A percentile compares a stretch with the other conserved stretches of the same genome.
These are phyloP conservation scores for Ustilaginoidea virens DNA, from an alignment of 2,329 filamentous ascomycete species.

Conservation along the genomic window DNA sequence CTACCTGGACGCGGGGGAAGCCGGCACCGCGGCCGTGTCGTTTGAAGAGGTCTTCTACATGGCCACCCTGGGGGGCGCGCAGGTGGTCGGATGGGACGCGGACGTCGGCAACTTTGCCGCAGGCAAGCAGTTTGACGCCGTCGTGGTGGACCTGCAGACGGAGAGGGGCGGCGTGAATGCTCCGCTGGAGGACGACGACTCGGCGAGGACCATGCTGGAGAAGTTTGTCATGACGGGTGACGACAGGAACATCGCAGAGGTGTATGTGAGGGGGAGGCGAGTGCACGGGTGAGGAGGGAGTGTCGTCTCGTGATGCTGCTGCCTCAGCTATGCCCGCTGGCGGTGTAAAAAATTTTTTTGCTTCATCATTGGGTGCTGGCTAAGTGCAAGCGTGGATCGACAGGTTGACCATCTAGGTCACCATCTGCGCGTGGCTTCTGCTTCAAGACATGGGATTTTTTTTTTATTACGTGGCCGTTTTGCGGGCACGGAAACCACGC, in stretches of 20 bases:
- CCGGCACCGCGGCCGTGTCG: constrained; percentile 24
- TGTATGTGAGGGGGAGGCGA: constrained; percentile 33
- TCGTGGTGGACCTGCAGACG: constrained; percentile 27
- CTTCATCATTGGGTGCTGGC: too few relatives aligned
- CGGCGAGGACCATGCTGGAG: constrained; percentile 32
- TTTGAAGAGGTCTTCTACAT: constrained; percentile 41
- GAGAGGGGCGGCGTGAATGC: constrained; percentile 29
- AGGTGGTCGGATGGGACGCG: constrained; percentile 37
- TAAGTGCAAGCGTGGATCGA: too few relatives aligned
- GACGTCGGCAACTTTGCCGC: constrained; percentile 39
- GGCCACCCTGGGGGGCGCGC: constrained; percentile 44
- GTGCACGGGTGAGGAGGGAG: too few relatives aligned
- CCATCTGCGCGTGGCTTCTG: too few relatives aligned
- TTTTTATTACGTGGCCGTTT: too few relatives aligned
- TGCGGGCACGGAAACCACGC: too few relatives aligned
- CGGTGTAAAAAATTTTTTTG: too few relatives aligned
- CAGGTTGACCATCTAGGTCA: too few relatives aligned
- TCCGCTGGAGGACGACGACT: constrained; percentile 34
- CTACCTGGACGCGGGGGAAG: constrained; percentile 20
- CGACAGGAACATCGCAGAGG: constrained; percentile 41
- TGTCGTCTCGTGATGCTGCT: too few relatives aligned
- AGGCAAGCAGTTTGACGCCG: constrained; percentile 48
- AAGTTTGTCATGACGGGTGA: constrained; percentile 53
- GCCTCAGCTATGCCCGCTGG: too few relatives aligned
- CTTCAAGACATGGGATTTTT: too few relatives aligned